Conservation (phyloP, 179 eudicot genomes). For the Silene noctiflora region DNA sequence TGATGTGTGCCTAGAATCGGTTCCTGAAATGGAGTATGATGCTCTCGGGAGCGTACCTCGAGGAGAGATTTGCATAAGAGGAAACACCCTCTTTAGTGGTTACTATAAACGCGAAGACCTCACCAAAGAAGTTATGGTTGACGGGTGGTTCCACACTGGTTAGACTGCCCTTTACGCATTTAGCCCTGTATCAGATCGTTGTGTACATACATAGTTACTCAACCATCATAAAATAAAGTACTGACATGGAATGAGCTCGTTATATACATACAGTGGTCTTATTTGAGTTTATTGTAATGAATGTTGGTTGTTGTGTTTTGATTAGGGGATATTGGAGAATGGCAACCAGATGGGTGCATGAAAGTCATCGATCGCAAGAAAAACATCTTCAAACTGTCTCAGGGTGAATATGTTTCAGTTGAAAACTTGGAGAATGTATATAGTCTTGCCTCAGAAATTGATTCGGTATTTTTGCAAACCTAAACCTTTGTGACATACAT, state of each 20-base stretch:
- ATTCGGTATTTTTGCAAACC: too few species aligned
- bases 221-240: too few species aligned
- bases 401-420: conserved; percentile 92
- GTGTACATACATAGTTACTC: too few species aligned
- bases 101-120: conserved; percentile 84
- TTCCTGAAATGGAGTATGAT: conserved; percentile 94
- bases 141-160: conserved; percentile 99
- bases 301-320: background rate
- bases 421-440: conserved; percentile 83
- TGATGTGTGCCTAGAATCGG: conserved; percentile 81
- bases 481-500: too few species aligned
- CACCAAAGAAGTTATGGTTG: conserved; percentile 62
- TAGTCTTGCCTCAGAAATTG: conserved; percentile 51
- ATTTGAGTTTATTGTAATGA: background rate
- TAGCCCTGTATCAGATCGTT: background rate
- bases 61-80: conserved; percentile 86
- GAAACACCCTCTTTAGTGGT: conserved; percentile 72
- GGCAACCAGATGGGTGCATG: conserved; percentile 93
- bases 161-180: background rate
- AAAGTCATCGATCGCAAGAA: conserved; percentile 93
- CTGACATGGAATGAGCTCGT: too few species aligned
- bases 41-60: conserved; percentile 72
- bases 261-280: too few species aligned
- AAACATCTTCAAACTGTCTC: conserved; percentile 94
- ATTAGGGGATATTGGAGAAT: conserved; percentile 90